Base-by-base conservation (phyloP, 306 rosid species). In the Pyrus communis region DNA sequence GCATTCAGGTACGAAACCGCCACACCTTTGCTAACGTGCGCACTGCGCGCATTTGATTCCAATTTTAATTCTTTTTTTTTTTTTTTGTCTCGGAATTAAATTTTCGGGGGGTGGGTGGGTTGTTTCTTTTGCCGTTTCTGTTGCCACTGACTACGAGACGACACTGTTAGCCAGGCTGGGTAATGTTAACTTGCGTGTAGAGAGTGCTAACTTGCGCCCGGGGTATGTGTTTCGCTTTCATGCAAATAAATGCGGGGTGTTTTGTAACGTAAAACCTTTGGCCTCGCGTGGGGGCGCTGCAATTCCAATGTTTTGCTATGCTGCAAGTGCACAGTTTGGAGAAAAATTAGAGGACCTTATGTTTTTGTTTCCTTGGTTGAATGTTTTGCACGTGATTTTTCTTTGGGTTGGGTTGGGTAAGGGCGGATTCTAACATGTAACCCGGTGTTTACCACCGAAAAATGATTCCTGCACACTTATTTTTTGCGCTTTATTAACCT, bases 1-100 rank as follows among this genome's bases (percentile, higher is more conserved):
- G 99, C 74, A 86, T 96, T 86, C 99, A 96, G 98, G 99, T 96
- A 86, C 40, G 9, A 49, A 12, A 21, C 13, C 25, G 38, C 2
- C 18, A 51, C 4, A 1, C 5, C 9, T 10, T 71, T 46, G 22
- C 79, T 84, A 74, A 66, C 77, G 23, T 64, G 77, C 77, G 60
- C 80, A 35, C 27, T 46, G 45, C 71, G 81, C 51, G 69, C 61
- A 31, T 51, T 23, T 43, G 15, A 52, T 58, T 21, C 63, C 57
- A 25, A 25, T 69, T 19, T 61, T 9, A 28, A 40, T 42, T 55
- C 27, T 69, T 1, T 55, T 21, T 7, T 33, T 33, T 31, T 4
- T 5, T 31, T 13, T 22, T 6, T 30, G 28, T 33, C 51, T 2
- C 23, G 19, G 21, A 52, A 22, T 21, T 35, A 11, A n/a, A 15